These are phyloP conservation scores for Phoenix roebelenii DNA, from an alignment of 176 grass and related monocot species.

Conservation along the genomic window DNA sequence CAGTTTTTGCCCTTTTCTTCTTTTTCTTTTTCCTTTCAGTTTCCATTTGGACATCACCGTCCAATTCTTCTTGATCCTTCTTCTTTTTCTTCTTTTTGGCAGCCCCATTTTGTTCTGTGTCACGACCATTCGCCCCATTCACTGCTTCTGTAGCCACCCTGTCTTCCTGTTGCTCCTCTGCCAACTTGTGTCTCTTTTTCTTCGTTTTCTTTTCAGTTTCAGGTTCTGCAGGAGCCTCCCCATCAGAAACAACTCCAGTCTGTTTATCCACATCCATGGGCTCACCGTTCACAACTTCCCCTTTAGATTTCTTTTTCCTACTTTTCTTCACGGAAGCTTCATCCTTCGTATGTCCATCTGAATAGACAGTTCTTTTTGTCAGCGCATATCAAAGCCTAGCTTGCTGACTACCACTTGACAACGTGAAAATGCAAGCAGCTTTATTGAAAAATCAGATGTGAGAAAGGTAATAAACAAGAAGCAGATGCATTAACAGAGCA, in stretches of 20 bases:
- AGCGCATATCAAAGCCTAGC: too few relatives aligned
- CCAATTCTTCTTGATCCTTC: conserved; percentile 12
- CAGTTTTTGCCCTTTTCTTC: conserved; percentile 24
- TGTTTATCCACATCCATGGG: conserved; percentile 3
- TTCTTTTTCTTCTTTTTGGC: conserved; percentile 46
- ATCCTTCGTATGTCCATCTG: not conserved
- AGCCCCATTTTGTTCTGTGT: conserved; percentile 22
- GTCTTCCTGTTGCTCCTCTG: conserved; percentile 11
- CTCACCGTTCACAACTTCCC: not conserved
- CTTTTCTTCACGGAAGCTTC: conserved; percentile 12
- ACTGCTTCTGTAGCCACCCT: not conserved
- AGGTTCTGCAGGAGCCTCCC: not conserved
- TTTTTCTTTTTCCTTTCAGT: conserved; percentile 42
- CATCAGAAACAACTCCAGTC: not conserved
- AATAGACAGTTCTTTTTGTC: too few relatives aligned
- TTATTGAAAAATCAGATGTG: too few relatives aligned
- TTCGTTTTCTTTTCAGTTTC: conserved; percentile 9
- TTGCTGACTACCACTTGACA: too few relatives aligned
- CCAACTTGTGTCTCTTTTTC: conserved; percentile 30
- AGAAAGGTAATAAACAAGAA: too few relatives aligned
- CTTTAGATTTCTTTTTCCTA: conserved; percentile 30
- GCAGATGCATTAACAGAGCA: too few relatives aligned
- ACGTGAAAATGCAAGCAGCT: too few relatives aligned
- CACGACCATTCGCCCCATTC: not conserved
- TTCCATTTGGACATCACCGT: conserved; percentile 18